These are phyloP conservation scores for Candida gorgasii DNA, from an alignment of 805 yeast species.

Conservation along the genomic window DNA sequence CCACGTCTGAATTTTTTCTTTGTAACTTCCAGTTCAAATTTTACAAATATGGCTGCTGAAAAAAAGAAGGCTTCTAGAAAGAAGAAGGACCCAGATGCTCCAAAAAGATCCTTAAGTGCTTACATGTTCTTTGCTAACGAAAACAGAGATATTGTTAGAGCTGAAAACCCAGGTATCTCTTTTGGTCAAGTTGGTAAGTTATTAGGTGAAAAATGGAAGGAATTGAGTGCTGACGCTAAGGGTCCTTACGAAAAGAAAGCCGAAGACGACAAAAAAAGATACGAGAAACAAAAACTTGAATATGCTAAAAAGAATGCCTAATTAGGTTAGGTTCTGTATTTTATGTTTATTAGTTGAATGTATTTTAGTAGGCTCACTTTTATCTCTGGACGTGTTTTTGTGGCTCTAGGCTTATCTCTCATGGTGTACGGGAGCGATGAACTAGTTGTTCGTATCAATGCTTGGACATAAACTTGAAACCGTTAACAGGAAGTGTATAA, in stretches of 20 bases:
- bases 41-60: conserved; percentile 26
- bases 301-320: conserved; percentile 47
- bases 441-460: no score
- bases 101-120: conserved; percentile 97
- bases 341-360: conserved; percentile 9
- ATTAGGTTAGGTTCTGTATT: conserved; percentile 5
- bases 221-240: conserved; percentile 78
- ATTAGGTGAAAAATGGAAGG: conserved; percentile 97
- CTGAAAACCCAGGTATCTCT: conserved; percentile 94
- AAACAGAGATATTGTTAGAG: conserved; percentile 92
- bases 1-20: conserved; percentile 1
- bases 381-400: not conserved
- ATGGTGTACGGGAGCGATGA: no score
- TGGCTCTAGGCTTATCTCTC: not conserved
- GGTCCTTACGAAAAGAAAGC: conserved; percentile 91
- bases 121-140: conserved; percentile 99
- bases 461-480: no score
- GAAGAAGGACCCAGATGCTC: conserved; percentile 91
- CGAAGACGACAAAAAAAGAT: conserved; percentile 94
- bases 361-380: conserved; percentile 1
- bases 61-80: conserved; percentile 47
- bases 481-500: no score
- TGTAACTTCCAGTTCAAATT: not conserved
- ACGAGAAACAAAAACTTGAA: conserved; percentile 92
- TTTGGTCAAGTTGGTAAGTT: conserved; percentile 95